Conservation (phyloP, 2,329 filamentous ascomycete genomes). For the Capronia americana region DNA sequence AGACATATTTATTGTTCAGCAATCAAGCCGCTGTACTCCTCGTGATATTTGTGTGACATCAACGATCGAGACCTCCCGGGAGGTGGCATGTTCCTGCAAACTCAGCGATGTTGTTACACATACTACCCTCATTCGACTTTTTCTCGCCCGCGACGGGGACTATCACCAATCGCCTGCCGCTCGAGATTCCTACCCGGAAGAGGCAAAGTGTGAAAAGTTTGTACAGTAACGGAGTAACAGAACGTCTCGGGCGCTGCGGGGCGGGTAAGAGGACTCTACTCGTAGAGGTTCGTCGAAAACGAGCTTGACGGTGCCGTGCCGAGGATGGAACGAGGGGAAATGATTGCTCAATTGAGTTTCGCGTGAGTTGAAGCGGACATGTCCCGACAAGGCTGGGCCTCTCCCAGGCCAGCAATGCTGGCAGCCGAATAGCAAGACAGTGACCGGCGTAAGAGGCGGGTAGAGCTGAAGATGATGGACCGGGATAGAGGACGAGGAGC, state of each 20-base stretch:
- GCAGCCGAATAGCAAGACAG: neutral
- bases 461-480: neutral
- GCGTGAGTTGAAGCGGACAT: slow-evolving; percentile 16
- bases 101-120: neutral
- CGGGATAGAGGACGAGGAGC: neutral
- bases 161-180: neutral
- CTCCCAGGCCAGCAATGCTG: neutral
- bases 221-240: neutral
- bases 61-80: neutral
- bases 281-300: slow-evolving; percentile 10
- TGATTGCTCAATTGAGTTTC: slow-evolving; percentile 33
- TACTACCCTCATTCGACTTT: neutral
- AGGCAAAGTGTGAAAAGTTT: slow-evolving; percentile 16
- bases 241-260: neutral
- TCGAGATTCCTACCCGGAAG: slow-evolving; percentile 15
- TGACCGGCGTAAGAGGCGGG: neutral
- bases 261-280: neutral
- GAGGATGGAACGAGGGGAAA: slow-evolving; percentile 23
- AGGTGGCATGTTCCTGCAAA: neutral
- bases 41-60: slow-evolving; percentile 3
- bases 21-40: neutral
- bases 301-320: neutral
- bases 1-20: slow-evolving; percentile 8
- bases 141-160: neutral
- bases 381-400: neutral